Evolutionary conservation across 495 filamentous ascomycete species (phyloP), one percentile per base, ranked within the genome.

Genomic region (Penicillium daleae): DNA sequence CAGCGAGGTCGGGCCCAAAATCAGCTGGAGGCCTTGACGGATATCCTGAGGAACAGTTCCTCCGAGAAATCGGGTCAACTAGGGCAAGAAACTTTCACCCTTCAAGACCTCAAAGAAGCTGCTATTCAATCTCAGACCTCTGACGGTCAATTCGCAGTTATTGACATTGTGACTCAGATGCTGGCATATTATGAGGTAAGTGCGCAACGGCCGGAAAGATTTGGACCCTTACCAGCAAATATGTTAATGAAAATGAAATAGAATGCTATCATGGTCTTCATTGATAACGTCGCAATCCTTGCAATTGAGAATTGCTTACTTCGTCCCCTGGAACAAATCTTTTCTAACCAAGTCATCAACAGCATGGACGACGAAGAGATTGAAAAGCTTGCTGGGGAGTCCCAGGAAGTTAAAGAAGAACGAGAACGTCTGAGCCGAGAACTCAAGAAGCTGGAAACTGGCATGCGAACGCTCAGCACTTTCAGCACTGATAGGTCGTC

Each of bases 221-320:
- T 39, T 39, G 3, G 7, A 19, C 32, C 51, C 19, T 22, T 26
- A 19, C 27, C 40, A 6, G 33, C 17, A 42, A n/a, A 56, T 24
- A 40, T 32, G 19, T 29, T 60, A 27, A 48, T 26, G 6, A 39
- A 17, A 0, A 5, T 29, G 24, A 22, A n/a, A 19, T 59, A 89
- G 88, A 82, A 85, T 66, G 82, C 87, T 0, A 68, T 87, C 54
- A 78, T 83, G 62, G 80, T 78, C 0, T 88, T 91, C 65, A 72
- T 87, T 15, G 86, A 91, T 39, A 85, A 89, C 49, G 62, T 90
- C 26, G 77, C 82, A n/a, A 80, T 79, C 6, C 76, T 87, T 44
- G 87, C 81, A 2, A 82, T 88, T 33, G 87, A 90, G 55, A 76
- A 79, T 32, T 85, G 84, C 67, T 77, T 90, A 42, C 71, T 90